These are phyloP conservation scores for Lumnitzera racemosa DNA, from an alignment of 345 rosid species.

Conservation along the genomic window DNA sequence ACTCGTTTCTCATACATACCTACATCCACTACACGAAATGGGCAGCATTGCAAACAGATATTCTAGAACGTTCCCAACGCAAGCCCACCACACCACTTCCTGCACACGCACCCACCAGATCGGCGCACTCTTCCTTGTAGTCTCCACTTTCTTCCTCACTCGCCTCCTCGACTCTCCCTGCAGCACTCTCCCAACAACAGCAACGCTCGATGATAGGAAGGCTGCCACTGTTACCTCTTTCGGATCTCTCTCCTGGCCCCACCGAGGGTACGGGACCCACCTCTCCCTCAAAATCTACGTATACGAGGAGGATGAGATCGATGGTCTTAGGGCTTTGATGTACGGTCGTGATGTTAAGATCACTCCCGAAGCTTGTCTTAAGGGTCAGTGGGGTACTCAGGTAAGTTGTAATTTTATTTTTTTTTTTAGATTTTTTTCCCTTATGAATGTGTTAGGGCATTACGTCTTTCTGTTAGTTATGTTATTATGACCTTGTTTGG, in stretches of 20 bases:
- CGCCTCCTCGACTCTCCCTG: slow-evolving; percentile 61
- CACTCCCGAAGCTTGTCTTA: slow-evolving; percentile 49
- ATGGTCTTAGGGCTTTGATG: slow-evolving; percentile 61
- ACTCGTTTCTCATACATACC: too few species aligned
- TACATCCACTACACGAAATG: slow-evolving; percentile 7
- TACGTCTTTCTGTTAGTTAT: background rate
- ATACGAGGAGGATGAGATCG: slow-evolving; percentile 80
- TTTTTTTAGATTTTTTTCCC: background rate
- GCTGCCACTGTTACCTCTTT: slow-evolving; percentile 1
- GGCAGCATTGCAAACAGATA: slow-evolving; percentile 34
- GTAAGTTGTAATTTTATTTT: slow-evolving; percentile 18
- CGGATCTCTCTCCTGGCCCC: slow-evolving; percentile 48
- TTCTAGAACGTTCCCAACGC: slow-evolving; percentile 33
- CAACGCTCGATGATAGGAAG: slow-evolving; percentile 6
- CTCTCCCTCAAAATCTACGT: slow-evolving; percentile 75
- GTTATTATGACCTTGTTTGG: too few species aligned
- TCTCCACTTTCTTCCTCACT: slow-evolving; percentile 75
- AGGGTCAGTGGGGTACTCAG: slow-evolving; percentile 99
- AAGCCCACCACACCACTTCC: slow-evolving; percentile 33
- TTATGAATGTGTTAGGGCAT: background rate
- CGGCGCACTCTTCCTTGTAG: slow-evolving; percentile 61
- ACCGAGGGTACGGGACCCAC: slow-evolving; percentile 51
- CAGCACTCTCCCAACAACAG: slow-evolving; percentile 27
- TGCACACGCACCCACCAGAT: slow-evolving; percentile 93
- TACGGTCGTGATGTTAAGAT: slow-evolving; percentile 64